A percentile compares a stretch with the other conserved stretches of the same genome.
Evolutionary conservation across 208 protist genomes (phyloP).

Genomic region (Trypanosoma cruzi): DNA sequence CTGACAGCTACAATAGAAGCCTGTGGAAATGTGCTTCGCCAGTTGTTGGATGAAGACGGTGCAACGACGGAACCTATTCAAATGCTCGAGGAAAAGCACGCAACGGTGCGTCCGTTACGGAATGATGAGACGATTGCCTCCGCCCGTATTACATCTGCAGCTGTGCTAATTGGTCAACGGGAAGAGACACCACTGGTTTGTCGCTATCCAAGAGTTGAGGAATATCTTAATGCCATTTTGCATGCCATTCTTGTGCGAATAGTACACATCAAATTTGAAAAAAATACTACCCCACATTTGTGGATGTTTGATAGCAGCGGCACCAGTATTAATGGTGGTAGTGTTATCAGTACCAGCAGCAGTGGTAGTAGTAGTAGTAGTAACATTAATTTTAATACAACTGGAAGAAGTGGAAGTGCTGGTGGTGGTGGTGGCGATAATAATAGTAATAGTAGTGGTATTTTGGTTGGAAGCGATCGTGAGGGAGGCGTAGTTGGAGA

Average conservation of each 20-base stretch:
- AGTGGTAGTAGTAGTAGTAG: neutral
- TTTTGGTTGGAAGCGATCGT: too few species aligned
- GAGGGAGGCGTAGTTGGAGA: neutral
- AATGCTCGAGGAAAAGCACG: slow-evolving; percentile 48
- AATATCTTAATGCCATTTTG: slow-evolving; percentile 39
- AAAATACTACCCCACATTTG: neutral
- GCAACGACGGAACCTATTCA: slow-evolving; percentile 8
- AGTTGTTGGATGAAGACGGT: slow-evolving; percentile 31
- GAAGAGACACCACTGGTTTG: slow-evolving; percentile 35
- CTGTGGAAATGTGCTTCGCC: slow-evolving; percentile 40
- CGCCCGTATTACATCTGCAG: slow-evolving; percentile 28
- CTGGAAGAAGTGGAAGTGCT: neutral
- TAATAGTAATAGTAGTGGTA: too few species aligned
- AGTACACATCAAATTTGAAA: slow-evolving; percentile 37
- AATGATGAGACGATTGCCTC: slow-evolving; percentile 34
- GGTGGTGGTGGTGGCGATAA: too few species aligned
- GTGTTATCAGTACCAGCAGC: too few species aligned
- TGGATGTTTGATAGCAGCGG: neutral
- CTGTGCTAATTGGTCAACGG: slow-evolving; percentile 58
- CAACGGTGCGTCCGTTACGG: slow-evolving; percentile 31
- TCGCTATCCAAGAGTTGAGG: slow-evolving; percentile 34
- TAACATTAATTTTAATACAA: neutral
- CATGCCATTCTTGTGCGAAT: slow-evolving; percentile 41
- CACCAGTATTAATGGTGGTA: neutral
- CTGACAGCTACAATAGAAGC: slow-evolving; percentile 36